Conservation (phyloP, 176 grass and related monocot species). For the Lolium perenne region DNA sequence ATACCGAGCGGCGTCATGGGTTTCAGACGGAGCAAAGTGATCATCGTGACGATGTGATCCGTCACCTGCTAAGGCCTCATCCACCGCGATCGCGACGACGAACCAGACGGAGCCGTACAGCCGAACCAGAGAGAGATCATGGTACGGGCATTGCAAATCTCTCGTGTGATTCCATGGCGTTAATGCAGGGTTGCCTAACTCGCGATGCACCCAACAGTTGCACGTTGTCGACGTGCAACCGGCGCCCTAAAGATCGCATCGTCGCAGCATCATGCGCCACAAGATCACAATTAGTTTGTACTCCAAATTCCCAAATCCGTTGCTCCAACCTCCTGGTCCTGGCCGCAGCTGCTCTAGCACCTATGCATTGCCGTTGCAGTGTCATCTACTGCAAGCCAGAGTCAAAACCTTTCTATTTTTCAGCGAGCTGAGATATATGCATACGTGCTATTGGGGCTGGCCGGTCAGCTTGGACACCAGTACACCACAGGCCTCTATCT, state of each 20-base stretch:
- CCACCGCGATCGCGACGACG: background rate
- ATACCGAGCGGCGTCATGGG: background rate
- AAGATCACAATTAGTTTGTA: no score
- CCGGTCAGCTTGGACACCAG: no score
- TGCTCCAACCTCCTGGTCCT: no score
- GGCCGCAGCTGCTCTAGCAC: no score
- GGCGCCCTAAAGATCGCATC: background rate
- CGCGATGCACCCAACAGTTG: conserved; percentile 13
- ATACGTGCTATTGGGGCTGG: no score
- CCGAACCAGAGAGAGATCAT: conserved; percentile 9
- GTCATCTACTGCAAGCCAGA: no score
- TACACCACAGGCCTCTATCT: no score
- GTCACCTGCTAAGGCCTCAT: background rate
- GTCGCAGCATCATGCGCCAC: background rate
- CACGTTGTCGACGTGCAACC: background rate
- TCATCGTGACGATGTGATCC: background rate
- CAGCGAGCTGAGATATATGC: no score
- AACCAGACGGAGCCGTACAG: background rate
- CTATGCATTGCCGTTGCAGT: no score
- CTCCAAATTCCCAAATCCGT: no score
- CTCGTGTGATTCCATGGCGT: background rate
- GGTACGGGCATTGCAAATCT: background rate
- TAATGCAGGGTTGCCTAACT: conserved; percentile 17
- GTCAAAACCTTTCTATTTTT: no score
- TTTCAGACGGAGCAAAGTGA: background rate